These are phyloP conservation scores for Leccinum rimulosum DNA, from an alignment of 768 basidiomycete species.

Conservation along the genomic window DNA sequence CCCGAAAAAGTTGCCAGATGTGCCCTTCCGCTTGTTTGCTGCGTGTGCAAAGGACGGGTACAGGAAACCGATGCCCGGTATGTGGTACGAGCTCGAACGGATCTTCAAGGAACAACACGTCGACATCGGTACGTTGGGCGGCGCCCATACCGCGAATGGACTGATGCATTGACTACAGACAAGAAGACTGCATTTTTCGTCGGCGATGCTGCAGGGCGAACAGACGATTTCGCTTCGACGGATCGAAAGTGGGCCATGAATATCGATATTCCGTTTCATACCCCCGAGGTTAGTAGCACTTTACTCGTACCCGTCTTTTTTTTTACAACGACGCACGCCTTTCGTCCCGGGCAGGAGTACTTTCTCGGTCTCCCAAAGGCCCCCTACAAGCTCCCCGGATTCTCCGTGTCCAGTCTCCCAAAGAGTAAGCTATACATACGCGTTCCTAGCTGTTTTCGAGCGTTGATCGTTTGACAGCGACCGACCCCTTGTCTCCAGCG, in stretches of 20 bases:
- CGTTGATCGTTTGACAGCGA: conserved; percentile 29
- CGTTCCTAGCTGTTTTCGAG: background rate
- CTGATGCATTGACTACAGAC: conserved; percentile 43
- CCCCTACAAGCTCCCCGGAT: conserved; percentile 58
- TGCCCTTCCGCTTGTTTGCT: conserved; percentile 79
- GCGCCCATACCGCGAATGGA: background rate
- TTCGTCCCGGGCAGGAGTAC: conserved; percentile 57
- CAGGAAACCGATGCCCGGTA: conserved; percentile 86
- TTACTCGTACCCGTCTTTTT: background rate
- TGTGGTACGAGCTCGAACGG: conserved; percentile 72
- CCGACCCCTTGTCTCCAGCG: conserved; percentile 33
- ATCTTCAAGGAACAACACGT: conserved; percentile 58
- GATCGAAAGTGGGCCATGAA: conserved; percentile 88
- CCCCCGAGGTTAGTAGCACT: conserved; percentile 66
- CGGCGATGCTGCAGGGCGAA: conserved; percentile 87
- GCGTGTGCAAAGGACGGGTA: conserved; percentile 72
- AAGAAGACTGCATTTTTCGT: conserved; percentile 69
- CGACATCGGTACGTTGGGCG: conserved; percentile 53
- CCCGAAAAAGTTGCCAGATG: conserved; percentile 60
- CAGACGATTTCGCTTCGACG: conserved; percentile 72
- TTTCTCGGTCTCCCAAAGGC: conserved; percentile 56
- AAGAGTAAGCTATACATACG: conserved; percentile 15
- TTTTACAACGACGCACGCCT: background rate
- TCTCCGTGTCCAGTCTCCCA: conserved; percentile 54
- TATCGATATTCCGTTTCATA: conserved; percentile 67